Conservation (phyloP, 78 protist species). For the Ministeria vibrans region DNA sequence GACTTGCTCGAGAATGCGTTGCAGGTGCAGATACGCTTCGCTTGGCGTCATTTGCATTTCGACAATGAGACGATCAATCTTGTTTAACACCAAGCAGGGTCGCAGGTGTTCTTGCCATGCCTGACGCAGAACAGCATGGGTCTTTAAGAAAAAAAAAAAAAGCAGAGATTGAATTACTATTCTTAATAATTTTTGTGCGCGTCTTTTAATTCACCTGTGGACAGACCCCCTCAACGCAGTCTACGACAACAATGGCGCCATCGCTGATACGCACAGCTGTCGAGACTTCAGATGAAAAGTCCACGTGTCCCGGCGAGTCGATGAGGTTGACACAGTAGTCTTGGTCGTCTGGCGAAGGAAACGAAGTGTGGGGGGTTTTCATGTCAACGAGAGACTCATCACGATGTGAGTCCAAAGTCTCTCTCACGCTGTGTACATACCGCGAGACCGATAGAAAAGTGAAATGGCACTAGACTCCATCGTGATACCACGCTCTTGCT, state of each 20-base stretch:
- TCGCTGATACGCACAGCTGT: conserved; percentile 64
- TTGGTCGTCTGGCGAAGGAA: conserved; percentile 3
- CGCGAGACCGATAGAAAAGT: too few relatives aligned
- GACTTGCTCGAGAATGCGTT: conserved; percentile 59
- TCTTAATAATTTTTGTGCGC: too few relatives aligned
- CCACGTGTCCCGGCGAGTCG: conserved; percentile 94
- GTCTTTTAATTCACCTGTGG: conserved; percentile 51
- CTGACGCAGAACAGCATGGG: conserved; percentile 86
- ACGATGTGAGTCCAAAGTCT: too few relatives aligned
- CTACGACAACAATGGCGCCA: conserved; percentile 80
- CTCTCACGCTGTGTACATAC: too few relatives aligned
- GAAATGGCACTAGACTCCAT: conserved; percentile 92
- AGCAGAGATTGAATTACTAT: too few relatives aligned
- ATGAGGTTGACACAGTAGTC: conserved; percentile 55
- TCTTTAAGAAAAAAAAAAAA: too few relatives aligned
- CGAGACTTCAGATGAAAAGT: conserved; percentile 77
- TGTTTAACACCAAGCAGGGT: conserved; percentile 88
- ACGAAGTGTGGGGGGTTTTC: too few relatives aligned
- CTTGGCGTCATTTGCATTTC: conserved; percentile 73
- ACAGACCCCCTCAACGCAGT: conserved; percentile 82
- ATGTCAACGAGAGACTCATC: too few relatives aligned
- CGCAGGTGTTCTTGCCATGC: conserved; percentile 75
- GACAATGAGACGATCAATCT: conserved; percentile 78
- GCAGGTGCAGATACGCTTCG: conserved; percentile 74
- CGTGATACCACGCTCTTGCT: conserved; percentile 91